phyloP scores from a whole-genome alignment of 352 stramenopile genomes.

The Hyphochytrium catenoides region DNA sequence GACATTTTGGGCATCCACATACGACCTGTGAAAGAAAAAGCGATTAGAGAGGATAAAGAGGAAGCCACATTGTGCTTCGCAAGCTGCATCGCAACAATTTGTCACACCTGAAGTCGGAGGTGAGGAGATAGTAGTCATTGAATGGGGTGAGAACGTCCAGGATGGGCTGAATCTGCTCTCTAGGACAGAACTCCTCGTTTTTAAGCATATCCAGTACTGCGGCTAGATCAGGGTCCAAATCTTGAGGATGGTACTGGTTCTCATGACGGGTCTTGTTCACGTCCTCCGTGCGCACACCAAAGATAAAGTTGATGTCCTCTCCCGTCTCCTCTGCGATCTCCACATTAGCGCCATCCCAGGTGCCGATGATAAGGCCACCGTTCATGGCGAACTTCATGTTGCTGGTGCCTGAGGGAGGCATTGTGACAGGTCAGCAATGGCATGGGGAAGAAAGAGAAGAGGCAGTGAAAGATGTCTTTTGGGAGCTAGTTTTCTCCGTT shows the following conservation, averaged over 20 bases:
- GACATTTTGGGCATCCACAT: too few relatives aligned
- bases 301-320: slow-evolving; percentile 12
- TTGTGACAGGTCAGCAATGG: too few relatives aligned
- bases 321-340: slow-evolving; percentile 13
- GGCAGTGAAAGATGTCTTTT: too few relatives aligned
- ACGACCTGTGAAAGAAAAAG: slow-evolving; percentile 1
- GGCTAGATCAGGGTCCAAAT: background rate
- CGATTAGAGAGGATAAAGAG: slow-evolving; percentile 2
- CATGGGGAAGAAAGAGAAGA: too few relatives aligned
- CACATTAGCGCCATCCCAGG: slow-evolving; percentile 12
- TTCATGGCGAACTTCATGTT: slow-evolving; percentile 18
- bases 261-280: background rate
- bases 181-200: slow-evolving; percentile 1
- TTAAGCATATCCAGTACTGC: background rate
- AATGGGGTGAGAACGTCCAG: background rate
- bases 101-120: slow-evolving; percentile 9
- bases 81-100: background rate
- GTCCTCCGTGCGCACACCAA: slow-evolving; percentile 5
- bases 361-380: slow-evolving; percentile 11
- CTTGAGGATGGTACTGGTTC: slow-evolving; percentile 3
- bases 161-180: background rate
- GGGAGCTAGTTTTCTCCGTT: too few relatives aligned
- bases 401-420: background rate
- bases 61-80: background rate
- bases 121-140: slow-evolving; percentile 6